Conservation (phyloP, 306 rosid genomes). For the Lathyrus aphaca region DNA sequence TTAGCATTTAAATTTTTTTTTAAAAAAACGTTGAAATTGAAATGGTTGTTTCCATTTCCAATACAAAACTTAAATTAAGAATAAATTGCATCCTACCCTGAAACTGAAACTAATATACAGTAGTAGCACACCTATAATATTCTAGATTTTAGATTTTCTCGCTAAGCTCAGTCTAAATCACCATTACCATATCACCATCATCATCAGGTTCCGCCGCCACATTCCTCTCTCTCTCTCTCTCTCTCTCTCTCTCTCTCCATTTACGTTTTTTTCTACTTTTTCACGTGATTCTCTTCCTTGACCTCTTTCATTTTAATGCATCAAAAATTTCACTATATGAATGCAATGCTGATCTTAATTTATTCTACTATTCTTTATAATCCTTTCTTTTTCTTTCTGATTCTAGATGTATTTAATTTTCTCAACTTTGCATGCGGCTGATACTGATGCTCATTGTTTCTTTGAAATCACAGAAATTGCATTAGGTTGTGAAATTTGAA, state of each 20-base stretch:
- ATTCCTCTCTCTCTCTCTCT: too few relatives aligned
- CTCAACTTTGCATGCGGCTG: neutral
- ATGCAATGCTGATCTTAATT: neutral
- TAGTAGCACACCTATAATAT: too few relatives aligned
- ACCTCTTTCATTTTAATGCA: neutral
- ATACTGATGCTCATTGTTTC: neutral
- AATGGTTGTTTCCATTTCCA: too few relatives aligned
- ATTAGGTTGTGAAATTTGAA: constrained; percentile 27
- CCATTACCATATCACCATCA: neutral
- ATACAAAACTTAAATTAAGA: too few relatives aligned
- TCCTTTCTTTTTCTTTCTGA: neutral
- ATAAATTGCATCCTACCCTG: too few relatives aligned
- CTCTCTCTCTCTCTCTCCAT: too few relatives aligned
- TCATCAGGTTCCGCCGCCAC: neutral
- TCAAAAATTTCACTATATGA: too few relatives aligned
- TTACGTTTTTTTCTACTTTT: neutral
- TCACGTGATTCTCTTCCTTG: neutral
- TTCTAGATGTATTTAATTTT: neutral
- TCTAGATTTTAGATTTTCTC: too few relatives aligned
- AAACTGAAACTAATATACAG: too few relatives aligned
- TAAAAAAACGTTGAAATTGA: too few relatives aligned
- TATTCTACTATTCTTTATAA: neutral
- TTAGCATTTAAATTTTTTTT: too few relatives aligned
- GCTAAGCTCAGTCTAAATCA: neutral
- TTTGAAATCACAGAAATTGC: constrained; percentile 20